Base-by-base conservation (phyloP, 345 rosid genomes). In the Cardamine occulta region DNA sequence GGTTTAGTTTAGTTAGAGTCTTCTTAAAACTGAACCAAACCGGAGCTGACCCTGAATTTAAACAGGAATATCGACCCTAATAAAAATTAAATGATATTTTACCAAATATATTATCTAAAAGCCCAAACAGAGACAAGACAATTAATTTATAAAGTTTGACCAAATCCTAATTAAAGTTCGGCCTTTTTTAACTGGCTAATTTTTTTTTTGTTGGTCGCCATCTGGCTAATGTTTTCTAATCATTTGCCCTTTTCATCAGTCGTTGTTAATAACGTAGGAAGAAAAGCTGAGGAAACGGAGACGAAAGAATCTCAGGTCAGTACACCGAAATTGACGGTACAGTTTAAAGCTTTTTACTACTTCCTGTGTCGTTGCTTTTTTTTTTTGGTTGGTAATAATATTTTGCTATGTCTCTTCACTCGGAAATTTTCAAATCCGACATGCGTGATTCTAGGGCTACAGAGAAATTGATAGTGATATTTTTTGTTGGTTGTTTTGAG, bases 271-370 rank as follows among this genome's bases (percentile, higher is more conserved):
- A 67, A 53, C 72, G 26, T 61, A 77, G 13, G 72, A 64, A 66
- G 62, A 60, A 65, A 34, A 72, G 40, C 73, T 48, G 77, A 65
- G 28, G 68, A 77, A 48, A 71, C 32, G 62, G 61, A 48, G 72
- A 66, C 31, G 73, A 65, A 37, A 51, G 48, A 39, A 3, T 66
- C 56, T 9, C 81, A 78, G 81, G 81, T 78, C n/a, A 18, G 32
- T 55, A 64, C 72, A 13, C 67, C 35, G 72, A 64, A 40, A 64
- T 51, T 65, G 55, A 71, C 76, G 61, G 72, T 39, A 11, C 48
- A 40, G 28, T 59, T 29, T 5, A 10, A 47, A 54, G 37, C 66
- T 63, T 15, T 63, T 26, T 54, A 8, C 13, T 0, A 39, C 4
- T 10, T 39, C 42, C 1, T 28, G 4, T 34, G 5, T 65, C 47